phyloP scores from a whole-genome alignment of 108 stramenopile genomes.

The Nannochloropsis salina region DNA sequence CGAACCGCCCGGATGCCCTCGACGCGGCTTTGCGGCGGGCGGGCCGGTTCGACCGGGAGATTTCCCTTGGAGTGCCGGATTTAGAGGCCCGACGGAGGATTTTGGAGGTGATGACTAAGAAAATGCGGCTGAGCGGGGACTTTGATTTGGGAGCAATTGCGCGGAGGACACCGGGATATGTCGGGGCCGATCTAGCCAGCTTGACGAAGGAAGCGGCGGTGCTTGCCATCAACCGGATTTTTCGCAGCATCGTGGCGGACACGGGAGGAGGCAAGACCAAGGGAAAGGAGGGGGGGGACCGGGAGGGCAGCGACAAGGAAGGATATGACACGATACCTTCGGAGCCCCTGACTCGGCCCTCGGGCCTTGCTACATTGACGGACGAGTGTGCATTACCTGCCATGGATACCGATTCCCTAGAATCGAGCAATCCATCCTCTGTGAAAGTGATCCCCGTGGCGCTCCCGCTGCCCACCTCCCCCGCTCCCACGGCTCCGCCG shows the following conservation, averaged over 20 bases:
- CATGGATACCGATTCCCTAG: background rate
- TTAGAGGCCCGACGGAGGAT: slow-evolving; percentile 78
- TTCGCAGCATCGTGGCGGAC: slow-evolving; percentile 35
- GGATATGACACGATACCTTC: background rate
- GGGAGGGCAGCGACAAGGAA: background rate
- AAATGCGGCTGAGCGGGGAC: slow-evolving; percentile 73
- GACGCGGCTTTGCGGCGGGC: slow-evolving; percentile 88
- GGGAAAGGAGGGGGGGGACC: background rate
- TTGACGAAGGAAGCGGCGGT: slow-evolving; percentile 94
- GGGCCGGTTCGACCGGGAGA: slow-evolving; percentile 96
- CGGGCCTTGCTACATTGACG: background rate
- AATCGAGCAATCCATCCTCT: background rate
- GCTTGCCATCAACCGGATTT: slow-evolving; percentile 89
- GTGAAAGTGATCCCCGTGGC: background rate
- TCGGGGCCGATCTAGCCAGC: slow-evolving; percentile 92
- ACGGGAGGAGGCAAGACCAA: background rate
- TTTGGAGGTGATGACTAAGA: slow-evolving; percentile 68
- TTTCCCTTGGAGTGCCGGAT: slow-evolving; percentile 88
- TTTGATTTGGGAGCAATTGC: slow-evolving; percentile 76
- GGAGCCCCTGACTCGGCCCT: background rate
- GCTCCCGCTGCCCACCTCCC: background rate
- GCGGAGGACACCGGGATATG: slow-evolving; percentile 86
- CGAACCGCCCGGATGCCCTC: slow-evolving; percentile 89
- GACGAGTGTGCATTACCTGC: background rate
- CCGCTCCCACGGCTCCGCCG: background rate